Conservation (phyloP, 805 yeast genomes). For the Metschnikowia lachancei region DNA sequence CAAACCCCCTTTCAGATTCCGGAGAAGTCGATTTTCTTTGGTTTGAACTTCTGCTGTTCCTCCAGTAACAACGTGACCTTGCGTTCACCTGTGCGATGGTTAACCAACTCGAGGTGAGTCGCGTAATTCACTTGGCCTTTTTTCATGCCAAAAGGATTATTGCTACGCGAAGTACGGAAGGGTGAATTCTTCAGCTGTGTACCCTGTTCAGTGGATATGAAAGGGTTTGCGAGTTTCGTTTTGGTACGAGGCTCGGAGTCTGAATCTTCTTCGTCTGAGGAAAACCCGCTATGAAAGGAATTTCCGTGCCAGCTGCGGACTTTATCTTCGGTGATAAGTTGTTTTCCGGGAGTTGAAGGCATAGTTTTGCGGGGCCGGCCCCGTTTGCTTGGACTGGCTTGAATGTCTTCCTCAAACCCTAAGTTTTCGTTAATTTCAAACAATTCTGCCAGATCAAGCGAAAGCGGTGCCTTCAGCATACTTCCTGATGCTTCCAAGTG, state of each 20-base stretch:
- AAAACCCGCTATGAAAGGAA: conserved; percentile 27
- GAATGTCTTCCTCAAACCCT: conserved; percentile 27
- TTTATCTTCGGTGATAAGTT: conserved; percentile 31
- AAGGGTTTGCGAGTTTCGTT: conserved; percentile 5
- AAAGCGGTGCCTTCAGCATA: conserved; percentile 9
- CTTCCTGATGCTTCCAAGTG: conserved; percentile 5
- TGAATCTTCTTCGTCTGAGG: conserved; percentile 28
- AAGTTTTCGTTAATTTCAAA: conserved; percentile 24
- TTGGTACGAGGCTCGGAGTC: conserved; percentile 5
- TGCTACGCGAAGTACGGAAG: background rate
- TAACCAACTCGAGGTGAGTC: conserved; percentile 39
- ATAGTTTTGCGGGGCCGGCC: conserved; percentile 11
- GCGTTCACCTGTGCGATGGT: conserved; percentile 43
- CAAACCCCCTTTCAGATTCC: conserved; percentile 1
- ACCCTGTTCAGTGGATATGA: background rate
- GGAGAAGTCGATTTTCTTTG: conserved; percentile 35
- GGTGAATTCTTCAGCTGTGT: too few species aligned
- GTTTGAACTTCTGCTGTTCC: conserved; percentile 35
- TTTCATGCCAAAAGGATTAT: conserved; percentile 2
- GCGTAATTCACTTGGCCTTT: conserved; percentile 26
- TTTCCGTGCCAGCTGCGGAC: conserved; percentile 40
- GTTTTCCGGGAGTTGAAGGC: conserved; percentile 34
- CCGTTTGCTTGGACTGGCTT: conserved; percentile 11
- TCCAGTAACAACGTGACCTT: conserved; percentile 28
- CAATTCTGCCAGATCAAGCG: conserved; percentile 22